A percentile compares a stretch with the other conserved stretches of the same genome.
These are phyloP conservation scores for Eucalyptus pauciflora DNA, from an alignment of 345 rosid species.

Conservation along the genomic window DNA sequence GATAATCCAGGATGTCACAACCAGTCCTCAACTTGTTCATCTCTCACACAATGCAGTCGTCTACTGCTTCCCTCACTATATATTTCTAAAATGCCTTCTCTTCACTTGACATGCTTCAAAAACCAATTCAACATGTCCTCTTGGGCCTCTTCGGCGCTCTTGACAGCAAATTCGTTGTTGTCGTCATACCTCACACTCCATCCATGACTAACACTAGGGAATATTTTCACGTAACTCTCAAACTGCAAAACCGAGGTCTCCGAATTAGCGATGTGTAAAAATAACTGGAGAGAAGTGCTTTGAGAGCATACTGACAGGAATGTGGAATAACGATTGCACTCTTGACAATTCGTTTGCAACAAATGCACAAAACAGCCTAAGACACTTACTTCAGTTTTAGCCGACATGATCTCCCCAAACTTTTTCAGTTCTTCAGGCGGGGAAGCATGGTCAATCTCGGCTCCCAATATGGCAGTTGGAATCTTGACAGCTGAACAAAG, in stretches of 20 bases:
- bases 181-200: conserved; percentile 50
- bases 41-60: not conserved
- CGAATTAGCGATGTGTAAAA: not conserved
- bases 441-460: conserved; percentile 16
- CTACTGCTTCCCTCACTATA: not conserved
- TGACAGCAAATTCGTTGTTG: conserved; percentile 10
- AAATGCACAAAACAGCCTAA: not conserved
- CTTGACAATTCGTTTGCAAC: not conserved
- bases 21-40: not conserved
- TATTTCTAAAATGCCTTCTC: not conserved
- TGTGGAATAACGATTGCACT: not conserved
- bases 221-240: conserved; percentile 29
- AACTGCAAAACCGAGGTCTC: not conserved
- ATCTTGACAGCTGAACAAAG: conserved; percentile 19
- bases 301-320: not conserved
- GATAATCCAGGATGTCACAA: too few relatives aligned
- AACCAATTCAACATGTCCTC: not conserved
- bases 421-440: conserved; percentile 18
- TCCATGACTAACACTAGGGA: conserved; percentile 51
- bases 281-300: not conserved
- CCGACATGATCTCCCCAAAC: conserved; percentile 12
- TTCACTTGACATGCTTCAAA: not conserved
- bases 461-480: conserved; percentile 32
- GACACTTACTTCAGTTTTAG: conserved; percentile 14
- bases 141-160: not conserved